Evolutionary conservation across 345 rosid genomes (phyloP).

Genomic region (Lagerstroemia speciosa): DNA sequence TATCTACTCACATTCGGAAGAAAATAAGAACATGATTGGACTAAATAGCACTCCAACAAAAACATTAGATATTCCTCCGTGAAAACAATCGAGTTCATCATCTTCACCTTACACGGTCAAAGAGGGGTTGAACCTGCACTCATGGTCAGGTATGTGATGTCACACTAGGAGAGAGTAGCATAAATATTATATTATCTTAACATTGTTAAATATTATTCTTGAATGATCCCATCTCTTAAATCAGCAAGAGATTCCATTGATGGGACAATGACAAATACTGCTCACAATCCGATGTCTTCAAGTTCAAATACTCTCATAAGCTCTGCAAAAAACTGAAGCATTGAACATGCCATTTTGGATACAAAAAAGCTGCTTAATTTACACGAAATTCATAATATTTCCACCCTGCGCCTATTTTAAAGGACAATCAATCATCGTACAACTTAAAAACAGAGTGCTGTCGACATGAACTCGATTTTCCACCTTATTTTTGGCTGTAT

Average conservation of each 20-base stretch:
- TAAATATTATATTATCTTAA: too few relatives aligned
- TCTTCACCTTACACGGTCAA: neutral
- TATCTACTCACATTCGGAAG: neutral
- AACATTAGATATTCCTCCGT: neutral
- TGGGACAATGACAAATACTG: neutral
- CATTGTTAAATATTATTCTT: too few relatives aligned
- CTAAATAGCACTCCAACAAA: neutral
- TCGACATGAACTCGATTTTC: too few relatives aligned
- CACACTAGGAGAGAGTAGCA: neutral
- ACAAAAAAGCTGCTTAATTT: neutral
- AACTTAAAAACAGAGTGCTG: too few relatives aligned
- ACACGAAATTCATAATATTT: neutral
- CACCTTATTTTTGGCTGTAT: neutral
- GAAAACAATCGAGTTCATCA: neutral
- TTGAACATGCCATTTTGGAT: neutral
- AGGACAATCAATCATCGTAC: neutral
- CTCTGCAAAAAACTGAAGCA: neutral
- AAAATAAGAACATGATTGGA: neutral
- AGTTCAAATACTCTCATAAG: neutral
- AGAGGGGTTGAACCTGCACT: neutral
- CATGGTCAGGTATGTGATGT: neutral
- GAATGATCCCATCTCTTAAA: neutral
- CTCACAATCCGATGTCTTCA: neutral
- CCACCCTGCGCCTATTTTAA: neutral
- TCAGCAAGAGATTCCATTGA: too few relatives aligned